Evolutionary conservation across 805 yeast genomes (phyloP).

Genomic region (Candida palmyrensis): DNA sequence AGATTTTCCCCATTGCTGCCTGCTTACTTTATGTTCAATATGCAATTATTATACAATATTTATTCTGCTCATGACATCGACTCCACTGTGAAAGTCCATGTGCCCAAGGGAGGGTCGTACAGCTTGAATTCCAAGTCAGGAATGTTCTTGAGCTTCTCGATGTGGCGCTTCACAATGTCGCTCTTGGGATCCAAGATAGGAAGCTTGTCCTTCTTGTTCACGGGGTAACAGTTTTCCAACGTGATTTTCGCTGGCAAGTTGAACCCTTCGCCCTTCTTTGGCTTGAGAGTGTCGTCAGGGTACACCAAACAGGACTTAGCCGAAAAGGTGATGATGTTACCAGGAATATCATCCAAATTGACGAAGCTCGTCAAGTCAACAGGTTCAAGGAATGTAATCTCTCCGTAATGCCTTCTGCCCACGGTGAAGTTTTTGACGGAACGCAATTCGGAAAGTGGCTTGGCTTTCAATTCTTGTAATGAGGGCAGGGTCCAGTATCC

Average conservation of each 20-base stretch:
- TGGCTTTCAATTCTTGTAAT: slow-evolving; percentile 51
- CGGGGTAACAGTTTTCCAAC: slow-evolving; percentile 76
- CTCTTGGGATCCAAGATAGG: slow-evolving; percentile 76
- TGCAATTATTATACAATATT: neutral
- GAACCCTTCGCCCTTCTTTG: slow-evolving; percentile 73
- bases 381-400: slow-evolving; percentile 69
- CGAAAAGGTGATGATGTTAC: slow-evolving; percentile 57
- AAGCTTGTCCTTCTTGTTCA: slow-evolving; percentile 62
- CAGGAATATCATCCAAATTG: slow-evolving; percentile 57
- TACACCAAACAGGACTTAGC: slow-evolving; percentile 62
- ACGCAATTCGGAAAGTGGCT: slow-evolving; percentile 61
- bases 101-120: slow-evolving; percentile 73
- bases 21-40: neutral
- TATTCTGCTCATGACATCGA: slow-evolving; percentile 16
- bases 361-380: slow-evolving; percentile 76
- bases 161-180: slow-evolving; percentile 63
- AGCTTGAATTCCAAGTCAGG: slow-evolving; percentile 61
- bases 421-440: slow-evolving; percentile 60
- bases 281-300: slow-evolving; percentile 59
- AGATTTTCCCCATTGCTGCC: too few relatives aligned
- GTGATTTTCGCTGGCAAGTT: slow-evolving; percentile 72
- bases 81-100: slow-evolving; percentile 59
- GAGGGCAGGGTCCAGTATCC: slow-evolving; percentile 91
- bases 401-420: slow-evolving; percentile 77
- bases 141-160: slow-evolving; percentile 57